Evolutionary conservation across 1,284 basidiomycete genomes (phyloP).

Genomic region (Ceratobasidium sp.): DNA sequence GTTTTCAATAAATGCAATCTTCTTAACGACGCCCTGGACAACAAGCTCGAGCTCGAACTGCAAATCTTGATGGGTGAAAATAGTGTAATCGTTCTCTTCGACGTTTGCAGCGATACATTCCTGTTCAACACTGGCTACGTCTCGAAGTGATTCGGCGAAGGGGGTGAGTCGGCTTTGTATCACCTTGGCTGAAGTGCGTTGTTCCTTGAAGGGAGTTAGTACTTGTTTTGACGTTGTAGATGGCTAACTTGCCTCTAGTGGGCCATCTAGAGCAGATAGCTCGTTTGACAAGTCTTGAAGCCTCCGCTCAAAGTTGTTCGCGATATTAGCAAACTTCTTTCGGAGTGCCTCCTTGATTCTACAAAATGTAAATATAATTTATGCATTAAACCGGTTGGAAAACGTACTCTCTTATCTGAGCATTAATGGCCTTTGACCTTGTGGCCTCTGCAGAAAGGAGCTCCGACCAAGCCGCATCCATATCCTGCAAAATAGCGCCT

Average conservation of each 20-base stretch:
- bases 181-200: conserved; percentile 63
- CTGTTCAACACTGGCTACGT: conserved; percentile 71
- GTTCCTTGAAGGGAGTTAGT: conserved; percentile 56
- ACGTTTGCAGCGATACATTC: conserved; percentile 91
- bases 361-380: not conserved
- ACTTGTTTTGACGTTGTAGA: not conserved
- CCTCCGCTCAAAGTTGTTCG: conserved; percentile 83
- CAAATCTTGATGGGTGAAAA: conserved; percentile 90
- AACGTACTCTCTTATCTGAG: conserved; percentile 86
- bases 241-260: conserved; percentile 70
- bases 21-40: conserved; percentile 83
- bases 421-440: conserved; percentile 87
- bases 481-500: conserved; percentile 62
- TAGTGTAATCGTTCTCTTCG: conserved; percentile 96
- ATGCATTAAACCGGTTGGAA: conserved; percentile 13
- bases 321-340: conserved; percentile 83
- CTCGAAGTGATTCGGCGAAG: conserved; percentile 65
- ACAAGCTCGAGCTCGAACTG: conserved; percentile 90
- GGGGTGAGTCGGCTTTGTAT: conserved; percentile 74
- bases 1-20: conserved; percentile 95
- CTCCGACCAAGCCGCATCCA: conserved; percentile 82
- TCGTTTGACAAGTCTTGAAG: conserved; percentile 78
- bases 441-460: conserved; percentile 80
- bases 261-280: conserved; percentile 79
- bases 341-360: conserved; percentile 89